phyloP scores from a whole-genome alignment of 331 rosid genomes.

The Pyracantha coccinea region DNA sequence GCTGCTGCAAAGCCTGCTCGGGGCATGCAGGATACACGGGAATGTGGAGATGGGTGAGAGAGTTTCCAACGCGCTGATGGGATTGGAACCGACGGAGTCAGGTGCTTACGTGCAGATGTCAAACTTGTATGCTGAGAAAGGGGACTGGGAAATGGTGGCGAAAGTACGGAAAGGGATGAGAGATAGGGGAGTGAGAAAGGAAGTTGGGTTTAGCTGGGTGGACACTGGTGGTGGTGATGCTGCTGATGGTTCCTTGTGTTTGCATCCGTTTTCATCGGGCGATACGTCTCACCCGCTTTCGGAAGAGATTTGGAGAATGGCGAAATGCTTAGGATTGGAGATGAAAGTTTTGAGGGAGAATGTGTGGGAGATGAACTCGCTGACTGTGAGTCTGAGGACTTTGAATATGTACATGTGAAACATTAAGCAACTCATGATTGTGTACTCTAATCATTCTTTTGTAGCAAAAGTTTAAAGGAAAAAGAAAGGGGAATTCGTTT shows the following conservation, averaged over 20 bases:
- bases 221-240: background rate
- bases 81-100: conserved; percentile 64
- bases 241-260: conserved; percentile 41
- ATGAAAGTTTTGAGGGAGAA: conserved; percentile 40
- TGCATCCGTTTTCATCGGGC: conserved; percentile 78
- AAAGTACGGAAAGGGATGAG: background rate
- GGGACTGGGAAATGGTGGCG: conserved; percentile 13
- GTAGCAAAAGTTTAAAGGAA: background rate
- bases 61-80: conserved; percentile 38
- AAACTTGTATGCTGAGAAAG: conserved; percentile 77
- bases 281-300: conserved; percentile 64
- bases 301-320: conserved; percentile 58
- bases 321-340: conserved; percentile 54
- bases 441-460: background rate
- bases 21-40: conserved; percentile 67
- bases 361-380: background rate
- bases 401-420: background rate
- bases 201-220: background rate
- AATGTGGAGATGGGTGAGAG: conserved; percentile 76
- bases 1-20: conserved; percentile 76
- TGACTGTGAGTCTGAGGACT: background rate
- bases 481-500: background rate
- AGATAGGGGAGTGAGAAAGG: background rate
- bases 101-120: conserved; percentile 73
- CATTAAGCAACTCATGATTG: background rate